A percentile compares a stretch with the other conserved stretches of the same genome.
These are phyloP conservation scores for Otatea glauca DNA, from an alignment of 176 grass and related monocot genomes.

Conservation along the genomic window DNA sequence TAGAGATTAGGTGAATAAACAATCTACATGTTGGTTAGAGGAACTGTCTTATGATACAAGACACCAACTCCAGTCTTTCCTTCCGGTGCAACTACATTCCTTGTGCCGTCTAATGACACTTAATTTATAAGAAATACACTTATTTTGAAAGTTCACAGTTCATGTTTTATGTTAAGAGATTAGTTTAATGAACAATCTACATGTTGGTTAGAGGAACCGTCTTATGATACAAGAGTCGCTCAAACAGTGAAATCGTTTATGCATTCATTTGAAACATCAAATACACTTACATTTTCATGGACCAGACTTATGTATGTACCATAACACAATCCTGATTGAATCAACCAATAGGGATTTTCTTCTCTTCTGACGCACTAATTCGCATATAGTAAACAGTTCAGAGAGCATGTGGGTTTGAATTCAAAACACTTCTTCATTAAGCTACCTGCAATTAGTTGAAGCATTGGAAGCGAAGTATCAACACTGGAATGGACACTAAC, in stretches of 20 bases:
- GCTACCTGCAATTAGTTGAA: background rate
- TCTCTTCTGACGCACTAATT: background rate
- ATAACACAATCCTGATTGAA: background rate
- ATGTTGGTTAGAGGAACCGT: background rate
- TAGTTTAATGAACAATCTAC: background rate
- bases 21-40: background rate
- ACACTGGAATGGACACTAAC: background rate
- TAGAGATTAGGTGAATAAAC: conserved; percentile 16
- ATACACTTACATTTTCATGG: background rate
- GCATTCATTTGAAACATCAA: background rate
- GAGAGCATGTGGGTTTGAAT: background rate
- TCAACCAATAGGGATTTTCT: background rate
- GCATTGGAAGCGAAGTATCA: background rate
- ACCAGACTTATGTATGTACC: background rate
- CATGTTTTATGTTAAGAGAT: conserved; percentile 4
- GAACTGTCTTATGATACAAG: background rate
- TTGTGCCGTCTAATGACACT: too few relatives aligned
- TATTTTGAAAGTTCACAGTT: background rate
- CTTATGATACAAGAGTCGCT: background rate
- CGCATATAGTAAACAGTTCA: background rate
- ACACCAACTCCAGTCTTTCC: conserved; percentile 4
- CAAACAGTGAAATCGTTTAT: background rate
- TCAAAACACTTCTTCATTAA: background rate
- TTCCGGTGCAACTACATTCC: background rate
- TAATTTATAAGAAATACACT: background rate